phyloP scores from a whole-genome alignment of 345 rosid genomes.

The Rubroshorea leprosula region DNA sequence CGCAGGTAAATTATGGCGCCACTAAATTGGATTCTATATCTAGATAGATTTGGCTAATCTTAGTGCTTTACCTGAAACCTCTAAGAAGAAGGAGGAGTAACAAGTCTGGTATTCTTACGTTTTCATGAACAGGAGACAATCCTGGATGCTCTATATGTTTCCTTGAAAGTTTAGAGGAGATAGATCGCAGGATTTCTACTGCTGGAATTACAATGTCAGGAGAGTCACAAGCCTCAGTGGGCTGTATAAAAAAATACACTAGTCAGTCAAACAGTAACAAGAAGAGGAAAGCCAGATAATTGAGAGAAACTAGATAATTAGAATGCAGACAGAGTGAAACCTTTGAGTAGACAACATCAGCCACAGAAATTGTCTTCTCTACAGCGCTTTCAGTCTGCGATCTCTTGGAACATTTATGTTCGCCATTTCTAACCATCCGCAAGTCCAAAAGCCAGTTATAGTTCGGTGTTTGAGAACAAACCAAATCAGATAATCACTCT shows the following conservation, averaged over 20 bases:
- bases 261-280: not conserved
- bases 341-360: constrained; percentile 34
- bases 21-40: not conserved
- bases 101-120: constrained; percentile 33
- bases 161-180: constrained; percentile 11
- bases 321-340: constrained; percentile 14
- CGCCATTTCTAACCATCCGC: constrained; percentile 73
- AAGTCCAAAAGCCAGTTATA: constrained; percentile 9
- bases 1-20: not conserved
- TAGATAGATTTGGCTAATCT: not conserved
- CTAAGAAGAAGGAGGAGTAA: not conserved
- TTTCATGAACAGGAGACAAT: constrained; percentile 28
- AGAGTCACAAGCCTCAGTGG: constrained; percentile 28
- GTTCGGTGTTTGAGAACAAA: not conserved
- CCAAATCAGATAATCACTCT: constrained; percentile 1
- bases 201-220: not conserved
- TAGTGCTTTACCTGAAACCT: not conserved
- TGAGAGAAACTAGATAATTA: not conserved
- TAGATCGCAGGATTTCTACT: not conserved
- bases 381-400: constrained; percentile 19
- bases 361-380: constrained; percentile 49
- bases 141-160: constrained; percentile 19
- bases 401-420: constrained; percentile 53
- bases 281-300: not conserved
- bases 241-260: constrained; percentile 12